Percentiles rank a stretch among this genome's conserved stretches.
phyloP scores from a whole-genome alignment of 768 basidiomycete genomes.

The Multifurca ochricompacta region DNA sequence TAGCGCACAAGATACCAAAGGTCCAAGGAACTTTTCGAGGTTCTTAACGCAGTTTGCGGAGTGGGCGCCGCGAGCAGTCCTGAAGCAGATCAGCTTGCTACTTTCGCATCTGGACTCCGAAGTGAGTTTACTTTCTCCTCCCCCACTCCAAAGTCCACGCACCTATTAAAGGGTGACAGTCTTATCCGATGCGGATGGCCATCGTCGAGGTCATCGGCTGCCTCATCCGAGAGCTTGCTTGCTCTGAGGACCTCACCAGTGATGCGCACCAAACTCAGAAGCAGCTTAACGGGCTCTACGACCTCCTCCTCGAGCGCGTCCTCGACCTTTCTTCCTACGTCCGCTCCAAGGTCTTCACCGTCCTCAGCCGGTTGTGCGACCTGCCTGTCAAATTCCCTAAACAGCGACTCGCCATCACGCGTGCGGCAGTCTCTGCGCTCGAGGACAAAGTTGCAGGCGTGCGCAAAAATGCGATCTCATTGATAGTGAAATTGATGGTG shows the following conservation, averaged over 20 bases:
- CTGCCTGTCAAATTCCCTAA: slow-evolving; percentile 77
- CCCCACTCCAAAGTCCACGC: background rate
- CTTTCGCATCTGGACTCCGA: slow-evolving; percentile 87
- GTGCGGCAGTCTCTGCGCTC: slow-evolving; percentile 68
- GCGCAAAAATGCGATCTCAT: slow-evolving; percentile 72
- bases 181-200: slow-evolving; percentile 94
- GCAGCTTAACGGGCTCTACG: slow-evolving; percentile 74
- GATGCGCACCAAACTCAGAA: slow-evolving; percentile 48
- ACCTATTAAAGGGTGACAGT: slow-evolving; percentile 35
- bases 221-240: slow-evolving; percentile 75
- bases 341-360: slow-evolving; percentile 76
- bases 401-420: slow-evolving; percentile 68
- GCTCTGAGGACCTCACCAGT: slow-evolving; percentile 40
- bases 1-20: slow-evolving; percentile 76
- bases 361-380: slow-evolving; percentile 70
- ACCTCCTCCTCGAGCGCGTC: slow-evolving; percentile 77
- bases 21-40: slow-evolving; percentile 73
- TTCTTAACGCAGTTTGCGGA: slow-evolving; percentile 82
- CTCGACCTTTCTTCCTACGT: slow-evolving; percentile 89
- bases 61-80: slow-evolving; percentile 64
- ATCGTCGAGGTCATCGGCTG: slow-evolving; percentile 84
- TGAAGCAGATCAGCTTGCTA: slow-evolving; percentile 86
- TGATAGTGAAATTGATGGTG: slow-evolving; percentile 64
- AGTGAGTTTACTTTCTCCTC: slow-evolving; percentile 33
- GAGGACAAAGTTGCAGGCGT: slow-evolving; percentile 88